Evolutionary conservation across 2,329 filamentous ascomycete genomes (phyloP).

Genomic region (Rugonectria rugulosa): DNA sequence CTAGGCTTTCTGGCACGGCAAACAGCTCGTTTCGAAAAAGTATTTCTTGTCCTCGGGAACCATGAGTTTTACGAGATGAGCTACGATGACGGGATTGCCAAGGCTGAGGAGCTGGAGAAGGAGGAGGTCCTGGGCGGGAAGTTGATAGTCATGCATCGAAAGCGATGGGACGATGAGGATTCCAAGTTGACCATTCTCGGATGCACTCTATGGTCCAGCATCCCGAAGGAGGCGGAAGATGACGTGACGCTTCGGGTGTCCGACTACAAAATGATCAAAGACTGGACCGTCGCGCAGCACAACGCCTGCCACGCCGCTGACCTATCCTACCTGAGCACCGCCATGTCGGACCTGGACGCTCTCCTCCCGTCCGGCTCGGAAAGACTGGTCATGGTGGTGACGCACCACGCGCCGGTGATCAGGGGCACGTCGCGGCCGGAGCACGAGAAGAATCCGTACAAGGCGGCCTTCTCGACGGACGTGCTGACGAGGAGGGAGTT

Average conservation of each 20-base stretch:
- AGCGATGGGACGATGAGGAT: slow-evolving; percentile 47
- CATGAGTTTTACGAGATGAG: slow-evolving; percentile 61
- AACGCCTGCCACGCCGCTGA: slow-evolving; percentile 57
- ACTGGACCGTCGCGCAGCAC: slow-evolving; percentile 59
- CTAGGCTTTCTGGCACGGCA: slow-evolving; percentile 52
- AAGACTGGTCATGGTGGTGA: slow-evolving; percentile 55
- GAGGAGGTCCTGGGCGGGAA: slow-evolving; percentile 49
- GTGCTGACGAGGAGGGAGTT: slow-evolving; percentile 41
- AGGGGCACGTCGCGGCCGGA: slow-evolving; percentile 57
- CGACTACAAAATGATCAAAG: slow-evolving; percentile 62
- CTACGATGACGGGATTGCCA: slow-evolving; percentile 46
- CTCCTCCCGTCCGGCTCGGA: slow-evolving; percentile 18
- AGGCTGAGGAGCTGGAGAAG: slow-evolving; percentile 46
- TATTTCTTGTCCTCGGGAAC: slow-evolving; percentile 61
- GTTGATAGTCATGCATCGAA: slow-evolving; percentile 54
- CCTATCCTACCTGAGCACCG: slow-evolving; percentile 55
- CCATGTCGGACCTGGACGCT: slow-evolving; percentile 42
- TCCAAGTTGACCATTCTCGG: slow-evolving; percentile 60
- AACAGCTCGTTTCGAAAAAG: slow-evolving; percentile 49
- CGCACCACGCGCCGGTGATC: slow-evolving; percentile 65
- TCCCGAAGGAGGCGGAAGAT: slow-evolving; percentile 49
- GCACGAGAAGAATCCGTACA: slow-evolving; percentile 55
- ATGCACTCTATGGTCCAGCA: slow-evolving; percentile 64
- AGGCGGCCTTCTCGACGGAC: slow-evolving; percentile 62
- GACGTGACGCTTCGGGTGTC: slow-evolving; percentile 54